phyloP scores from a whole-genome alignment of 2,329 filamentous ascomycete species.

The Colletotrichum lindemuthianum region DNA sequence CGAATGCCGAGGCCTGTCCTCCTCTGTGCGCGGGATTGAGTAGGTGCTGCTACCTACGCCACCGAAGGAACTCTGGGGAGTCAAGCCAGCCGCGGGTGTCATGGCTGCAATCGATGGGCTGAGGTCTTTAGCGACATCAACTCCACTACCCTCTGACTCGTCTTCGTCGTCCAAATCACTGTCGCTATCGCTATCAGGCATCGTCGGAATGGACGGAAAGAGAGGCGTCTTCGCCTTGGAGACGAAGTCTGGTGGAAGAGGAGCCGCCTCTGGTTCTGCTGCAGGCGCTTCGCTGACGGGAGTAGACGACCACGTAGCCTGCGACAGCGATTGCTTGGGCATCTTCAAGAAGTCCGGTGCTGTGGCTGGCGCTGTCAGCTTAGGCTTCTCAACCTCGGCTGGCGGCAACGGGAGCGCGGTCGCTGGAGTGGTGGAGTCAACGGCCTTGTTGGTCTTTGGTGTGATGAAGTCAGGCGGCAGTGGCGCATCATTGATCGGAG shows the following conservation, averaged over 20 bases:
- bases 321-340: conserved; percentile 32
- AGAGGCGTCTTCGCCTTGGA: conserved; percentile 41
- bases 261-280: conserved; percentile 48
- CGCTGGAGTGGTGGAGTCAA: conserved; percentile 16
- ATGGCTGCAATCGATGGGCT: conserved; percentile 60
- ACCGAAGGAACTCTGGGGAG: conserved; percentile 69
- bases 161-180: conserved; percentile 51
- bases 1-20: conserved; percentile 52
- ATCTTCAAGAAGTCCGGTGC: conserved; percentile 32
- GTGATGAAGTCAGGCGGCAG: conserved; percentile 51
- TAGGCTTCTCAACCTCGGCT: conserved; percentile 29
- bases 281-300: conserved; percentile 23
- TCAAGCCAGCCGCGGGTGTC: conserved; percentile 60
- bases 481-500: conserved; percentile 46
- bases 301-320: conserved; percentile 32
- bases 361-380: conserved; percentile 38
- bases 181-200: conserved; percentile 34
- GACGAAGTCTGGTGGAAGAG: conserved; percentile 52
- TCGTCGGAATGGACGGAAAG: conserved; percentile 21
- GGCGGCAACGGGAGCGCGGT: conserved; percentile 22
- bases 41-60: conserved; percentile 57
- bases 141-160: conserved; percentile 67
- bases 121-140: conserved; percentile 72
- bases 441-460: conserved; percentile 43
- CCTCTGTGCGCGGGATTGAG: conserved; percentile 58